Base-by-base conservation (phyloP, 352 stramenopile species). In the Phytophthora sp. region DNA sequence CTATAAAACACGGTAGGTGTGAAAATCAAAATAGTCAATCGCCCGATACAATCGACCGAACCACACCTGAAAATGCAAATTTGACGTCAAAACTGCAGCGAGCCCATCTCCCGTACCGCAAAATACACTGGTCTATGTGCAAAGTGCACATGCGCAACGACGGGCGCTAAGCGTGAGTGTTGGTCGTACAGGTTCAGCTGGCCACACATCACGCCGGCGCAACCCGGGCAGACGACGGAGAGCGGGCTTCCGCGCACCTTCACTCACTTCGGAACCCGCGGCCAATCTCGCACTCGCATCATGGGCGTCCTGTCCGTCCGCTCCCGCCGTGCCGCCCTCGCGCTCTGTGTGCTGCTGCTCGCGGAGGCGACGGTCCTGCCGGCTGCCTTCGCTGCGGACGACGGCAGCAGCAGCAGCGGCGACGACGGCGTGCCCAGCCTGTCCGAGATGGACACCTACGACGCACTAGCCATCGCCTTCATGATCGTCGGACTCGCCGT, bases 401-500 rank as follows among this genome's bases (percentile, higher is more conserved):
- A 26, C 53, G 30, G 32, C n/a, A 60, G 31, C n/a, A 63, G 43
- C 30, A 66, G 59, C 26, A 54, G 66, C 37, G 55, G 64, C 31
- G 31, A 64, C 27, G 56, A 60, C 21, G 24, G 26, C 23, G 31
- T 74, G 0, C 49, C 55, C 4, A 63, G 52, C 24, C 48, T 89
- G 24, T 82, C 77, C 38, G 61, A 73, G 11, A 73, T 85, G 52
- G 51, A 83, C 44, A 64, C 35, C 15, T 76, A 76, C 49, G 76
- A 87, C 30, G 60, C 61, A 8, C 18, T 86, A 7, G 78, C 67
- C 30, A 75, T 89, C 34, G 50, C 66, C 12, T 71, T 89, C 55
- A 89, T 89, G 58, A 61, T 62, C 4, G 5, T 82, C 1, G 80
- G 77, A 0, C 65, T 89, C 8, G 74, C 77, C 3, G 49, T 82